Evolutionary conservation across 2,329 filamentous ascomycete genomes (phyloP), one percentile per base, ranked within the genome.

Genomic region (Alternaria novae-zelandiae): DNA sequence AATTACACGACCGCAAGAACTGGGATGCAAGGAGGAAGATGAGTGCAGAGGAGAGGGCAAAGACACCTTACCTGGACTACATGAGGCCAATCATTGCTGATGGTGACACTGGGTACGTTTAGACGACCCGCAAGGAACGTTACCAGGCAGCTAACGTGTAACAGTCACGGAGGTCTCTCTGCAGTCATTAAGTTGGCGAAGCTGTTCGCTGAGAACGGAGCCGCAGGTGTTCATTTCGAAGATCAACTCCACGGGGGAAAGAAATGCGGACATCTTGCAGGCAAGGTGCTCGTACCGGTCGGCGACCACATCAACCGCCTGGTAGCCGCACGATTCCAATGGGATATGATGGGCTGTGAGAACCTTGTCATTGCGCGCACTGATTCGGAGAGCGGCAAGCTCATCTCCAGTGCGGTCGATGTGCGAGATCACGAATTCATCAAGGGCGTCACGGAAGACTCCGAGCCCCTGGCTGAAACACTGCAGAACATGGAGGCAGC

Each of bases 171-270:
- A 59, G 96, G 96, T 12, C 85, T 98, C 41, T 94, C 93, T 2
- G 92, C 96, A 0, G 95, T 99, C 3, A 86, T 98, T 69, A 99
- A 99, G 84, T 87, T 99, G 20, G 94, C 96, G 44, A 99, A 98
- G 83, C 88, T 98, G 8, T 99, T 99, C 74, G 96, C 96, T 17
- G 96, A 99, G 82, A 97, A 97, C 72, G 96, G 96, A 57, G 96
- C 96, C 1, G 96, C 96, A 0, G 96, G 91, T 9, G 96, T 99
- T 3, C 96, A 99, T 80, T 97, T 99, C 66, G 96, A 99, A 81
- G 96, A 99, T 77, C 96, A 99, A 82, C 87, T 98, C 50, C 96
- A 98, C 78, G 96, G 96, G 46, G 96, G 96, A 65, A 99, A 99
- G 86, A 99, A 98, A 83, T 99, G 96, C 77, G 96, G 96, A 15